These are phyloP conservation scores for Plasmodium relictum DNA, from an alignment of 169 alveolate genomes.

Conservation along the genomic window DNA sequence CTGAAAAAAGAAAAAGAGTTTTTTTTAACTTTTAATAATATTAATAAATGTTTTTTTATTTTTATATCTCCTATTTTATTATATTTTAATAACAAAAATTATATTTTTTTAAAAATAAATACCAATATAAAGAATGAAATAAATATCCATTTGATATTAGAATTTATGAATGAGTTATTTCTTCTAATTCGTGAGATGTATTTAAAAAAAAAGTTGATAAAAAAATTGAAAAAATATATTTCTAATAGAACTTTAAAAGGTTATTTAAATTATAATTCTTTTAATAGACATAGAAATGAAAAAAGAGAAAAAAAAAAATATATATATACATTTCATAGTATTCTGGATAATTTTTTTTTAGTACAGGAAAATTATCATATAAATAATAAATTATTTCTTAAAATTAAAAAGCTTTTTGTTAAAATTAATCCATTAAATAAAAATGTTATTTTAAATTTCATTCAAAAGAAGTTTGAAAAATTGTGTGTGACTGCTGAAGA, in stretches of 20 bases:
- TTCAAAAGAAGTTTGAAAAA: constrained; percentile 15
- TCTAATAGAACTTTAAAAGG: constrained; percentile 47
- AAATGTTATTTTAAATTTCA: constrained; percentile 15
- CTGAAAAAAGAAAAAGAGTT: constrained; percentile 26
- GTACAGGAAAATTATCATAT: constrained; percentile 8
- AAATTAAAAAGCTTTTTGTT: constrained; percentile 10
- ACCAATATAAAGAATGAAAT: neutral
- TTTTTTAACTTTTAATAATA: constrained; percentile 37
- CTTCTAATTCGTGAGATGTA: constrained; percentile 14
- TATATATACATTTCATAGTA: constrained; percentile 21
- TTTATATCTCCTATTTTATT: constrained; percentile 36
- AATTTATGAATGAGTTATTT: constrained; percentile 30
- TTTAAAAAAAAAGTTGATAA: constrained; percentile 15
- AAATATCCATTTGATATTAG: neutral
- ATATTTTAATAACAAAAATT: constrained; percentile 17
- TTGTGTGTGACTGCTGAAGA: constrained; percentile 15
- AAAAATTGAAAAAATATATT: constrained; percentile 30
- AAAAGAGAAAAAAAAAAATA: neutral
- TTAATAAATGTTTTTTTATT: constrained; percentile 39
- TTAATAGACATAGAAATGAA: neutral
- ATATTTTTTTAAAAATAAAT: neutral
- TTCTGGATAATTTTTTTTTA: constrained; percentile 41
- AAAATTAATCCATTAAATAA: constrained; percentile 2
- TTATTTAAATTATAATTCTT: neutral
- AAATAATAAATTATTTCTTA: constrained; percentile 24